These are phyloP conservation scores for Adansonia gregorii DNA, from an alignment of 441 rosid genomes.

Conservation along the genomic window DNA sequence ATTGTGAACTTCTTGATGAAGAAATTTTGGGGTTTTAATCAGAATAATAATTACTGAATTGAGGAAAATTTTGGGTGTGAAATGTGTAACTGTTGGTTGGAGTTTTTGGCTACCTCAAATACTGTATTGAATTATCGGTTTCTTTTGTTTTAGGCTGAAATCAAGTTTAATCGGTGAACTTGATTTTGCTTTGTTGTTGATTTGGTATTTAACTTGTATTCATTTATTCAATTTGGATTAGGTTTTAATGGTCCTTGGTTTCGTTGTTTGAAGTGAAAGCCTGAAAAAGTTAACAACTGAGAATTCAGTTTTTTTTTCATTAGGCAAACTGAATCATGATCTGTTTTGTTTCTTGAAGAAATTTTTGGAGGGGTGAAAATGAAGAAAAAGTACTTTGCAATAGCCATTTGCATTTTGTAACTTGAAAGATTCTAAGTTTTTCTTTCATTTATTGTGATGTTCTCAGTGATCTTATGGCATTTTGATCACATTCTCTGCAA, in stretches of 20 bases:
- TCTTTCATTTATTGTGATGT: neutral
- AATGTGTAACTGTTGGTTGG: conserved; percentile 10
- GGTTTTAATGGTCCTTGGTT: conserved; percentile 11
- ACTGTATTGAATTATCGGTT: conserved; percentile 18
- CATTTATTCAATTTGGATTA: conserved; percentile 31
- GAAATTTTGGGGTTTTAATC: conserved; percentile 30
- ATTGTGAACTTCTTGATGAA: conserved; percentile 21
- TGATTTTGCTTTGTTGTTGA: neutral
- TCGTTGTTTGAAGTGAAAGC: conserved; percentile 24
- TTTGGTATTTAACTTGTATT: conserved; percentile 14
- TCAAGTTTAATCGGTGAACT: conserved; percentile 22
- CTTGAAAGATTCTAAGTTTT: conserved; percentile 2
- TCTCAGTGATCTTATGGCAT: neutral
- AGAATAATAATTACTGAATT: conserved; percentile 26
- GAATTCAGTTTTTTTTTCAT: conserved; percentile 9
- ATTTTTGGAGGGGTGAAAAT: conserved; percentile 5
- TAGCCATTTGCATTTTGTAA: conserved; percentile 5
- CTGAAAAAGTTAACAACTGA: conserved; percentile 13
- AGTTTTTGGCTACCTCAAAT: neutral
- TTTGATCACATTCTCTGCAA: neutral
- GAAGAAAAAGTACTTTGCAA: conserved; percentile 3
- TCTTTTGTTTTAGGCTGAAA: conserved; percentile 22
- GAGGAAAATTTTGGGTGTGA: conserved; percentile 19
- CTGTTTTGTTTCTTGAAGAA: conserved; percentile 24
- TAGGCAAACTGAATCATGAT: conserved; percentile 21